Evolutionary conservation across 2,329 filamentous ascomycete genomes (phyloP).

Genomic region (Myriosclerotinia scirpicola): DNA sequence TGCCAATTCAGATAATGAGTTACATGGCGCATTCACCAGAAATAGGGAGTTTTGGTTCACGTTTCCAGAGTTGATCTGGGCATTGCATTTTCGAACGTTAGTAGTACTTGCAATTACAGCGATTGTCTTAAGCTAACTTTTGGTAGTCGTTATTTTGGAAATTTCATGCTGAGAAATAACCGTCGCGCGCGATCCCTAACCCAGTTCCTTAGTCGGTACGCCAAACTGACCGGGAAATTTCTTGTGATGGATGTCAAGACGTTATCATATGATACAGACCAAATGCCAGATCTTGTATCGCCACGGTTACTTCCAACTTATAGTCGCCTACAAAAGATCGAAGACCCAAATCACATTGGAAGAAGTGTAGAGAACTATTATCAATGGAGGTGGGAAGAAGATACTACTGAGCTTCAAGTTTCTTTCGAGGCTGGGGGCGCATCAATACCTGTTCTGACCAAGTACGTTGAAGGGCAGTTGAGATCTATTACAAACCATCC

Average conservation of each 20-base stretch:
- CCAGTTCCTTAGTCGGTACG: constrained; percentile 41
- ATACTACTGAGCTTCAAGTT: constrained; percentile 31
- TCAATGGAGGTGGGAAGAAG: constrained; percentile 42
- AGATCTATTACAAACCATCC: constrained; percentile 48
- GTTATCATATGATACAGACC: constrained; percentile 38
- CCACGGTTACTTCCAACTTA: constrained; percentile 50
- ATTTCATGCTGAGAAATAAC: constrained; percentile 34
- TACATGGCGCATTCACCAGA: constrained; percentile 47
- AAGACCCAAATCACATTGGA: constrained; percentile 40
- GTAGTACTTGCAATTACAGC: constrained; percentile 28
- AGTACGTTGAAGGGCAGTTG: constrained; percentile 46
- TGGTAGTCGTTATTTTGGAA: constrained; percentile 39
- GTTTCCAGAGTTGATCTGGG: constrained; percentile 53
- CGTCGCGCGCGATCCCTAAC: constrained; percentile 33
- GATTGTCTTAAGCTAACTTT: constrained; percentile 27
- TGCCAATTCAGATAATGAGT: constrained; percentile 41
- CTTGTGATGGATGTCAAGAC: constrained; percentile 50
- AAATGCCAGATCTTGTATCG: constrained; percentile 46
- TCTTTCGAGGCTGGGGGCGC: constrained; percentile 43
- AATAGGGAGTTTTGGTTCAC: constrained; percentile 53
- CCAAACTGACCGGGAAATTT: constrained; percentile 54
- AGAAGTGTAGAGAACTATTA: constrained; percentile 44
- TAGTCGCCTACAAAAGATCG: constrained; percentile 42
- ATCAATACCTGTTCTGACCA: constrained; percentile 46
- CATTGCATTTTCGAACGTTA: constrained; percentile 46